Evolutionary conservation across 225 moss, liverwort and hornwort genomes (phyloP), one percentile per base, ranked within the genome.

Genomic region (Pseudoscleropodium purum): DNA sequence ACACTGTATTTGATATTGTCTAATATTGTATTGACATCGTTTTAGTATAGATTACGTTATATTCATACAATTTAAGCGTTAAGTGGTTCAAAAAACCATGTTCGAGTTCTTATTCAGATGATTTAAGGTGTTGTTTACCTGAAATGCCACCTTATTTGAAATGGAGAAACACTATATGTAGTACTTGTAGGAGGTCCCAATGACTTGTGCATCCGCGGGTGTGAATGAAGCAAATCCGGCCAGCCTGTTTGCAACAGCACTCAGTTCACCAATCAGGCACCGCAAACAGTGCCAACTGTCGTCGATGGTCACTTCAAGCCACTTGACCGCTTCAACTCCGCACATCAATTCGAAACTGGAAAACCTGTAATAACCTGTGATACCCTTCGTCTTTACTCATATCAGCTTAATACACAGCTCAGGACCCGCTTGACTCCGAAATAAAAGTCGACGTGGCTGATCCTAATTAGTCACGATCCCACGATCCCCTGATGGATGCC

Each of bases 11-110:
- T 0, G 3, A 7, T 37, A 16, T 25, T 57, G 10, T 15, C 56
- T 57, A 21, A 59, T 23, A 24, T 59, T 59, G 61, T 61, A 61
- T 7, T 17, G 17, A 57, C 11, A 27, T 26, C 37, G 15, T 33
- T 31, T 47, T 47, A 31, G 18, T 31, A 12, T 33, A 11, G 19
- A 21, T 14, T 23, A 23, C 59, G 10, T 56, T 56, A 56, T 56
- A 23, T 11, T 59, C 15, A 8, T 15, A 36, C 3, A 54, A n/a
- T 26, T 37, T 56, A 18, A n/a, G 57, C n/a, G 27, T 59, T 39
- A 18, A 13, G 57, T 0, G 2, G 26, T 57, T 57, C 6, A 17
- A 18, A 27, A n/a, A 17, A 59, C 0, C n/a, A 7, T 10, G 11
- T 57, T 11, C 18, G n/a, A 5, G 17, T 7, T 26, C n/a, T 27